phyloP scores from a whole-genome alignment of 345 rosid species.

The Camelina neglecta region DNA sequence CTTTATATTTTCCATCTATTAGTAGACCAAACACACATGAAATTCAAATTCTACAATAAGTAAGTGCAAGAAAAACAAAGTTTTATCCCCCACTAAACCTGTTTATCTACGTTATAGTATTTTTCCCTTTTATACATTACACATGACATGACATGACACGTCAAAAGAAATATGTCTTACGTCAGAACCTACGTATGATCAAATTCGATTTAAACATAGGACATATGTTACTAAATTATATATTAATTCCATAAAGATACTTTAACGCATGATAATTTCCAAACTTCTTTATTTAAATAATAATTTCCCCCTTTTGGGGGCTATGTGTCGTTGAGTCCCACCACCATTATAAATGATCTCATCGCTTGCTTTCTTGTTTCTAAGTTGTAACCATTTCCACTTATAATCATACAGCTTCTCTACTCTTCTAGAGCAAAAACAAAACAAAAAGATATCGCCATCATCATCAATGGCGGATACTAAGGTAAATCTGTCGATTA shows the following conservation, averaged over 20 bases:
- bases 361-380: conserved; percentile 38
- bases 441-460: conserved; percentile 10
- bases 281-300: conserved; percentile 34
- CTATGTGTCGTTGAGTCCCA: conserved; percentile 45
- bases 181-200: conserved; percentile 25
- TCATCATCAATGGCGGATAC: conserved; percentile 51
- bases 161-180: conserved; percentile 31
- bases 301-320: conserved; percentile 19
- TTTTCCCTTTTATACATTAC: conserved; percentile 15
- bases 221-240: conserved; percentile 12
- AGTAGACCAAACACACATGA: neutral
- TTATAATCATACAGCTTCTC: conserved; percentile 50
- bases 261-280: conserved; percentile 32
- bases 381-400: conserved; percentile 54
- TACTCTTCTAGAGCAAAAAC: conserved; percentile 13
- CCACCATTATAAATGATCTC: conserved; percentile 77
- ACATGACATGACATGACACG: conserved; percentile 18
- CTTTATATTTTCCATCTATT: neutral
- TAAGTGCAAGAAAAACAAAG: conserved; percentile 1
- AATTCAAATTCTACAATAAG: conserved; percentile 27
- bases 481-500: conserved; percentile 78
- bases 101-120: conserved; percentile 15
- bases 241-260: conserved; percentile 25
- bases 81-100: neutral
- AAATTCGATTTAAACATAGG: conserved; percentile 22